These are phyloP conservation scores for Leccinellum rugosiceps DNA, from an alignment of 768 basidiomycete species.

Conservation along the genomic window DNA sequence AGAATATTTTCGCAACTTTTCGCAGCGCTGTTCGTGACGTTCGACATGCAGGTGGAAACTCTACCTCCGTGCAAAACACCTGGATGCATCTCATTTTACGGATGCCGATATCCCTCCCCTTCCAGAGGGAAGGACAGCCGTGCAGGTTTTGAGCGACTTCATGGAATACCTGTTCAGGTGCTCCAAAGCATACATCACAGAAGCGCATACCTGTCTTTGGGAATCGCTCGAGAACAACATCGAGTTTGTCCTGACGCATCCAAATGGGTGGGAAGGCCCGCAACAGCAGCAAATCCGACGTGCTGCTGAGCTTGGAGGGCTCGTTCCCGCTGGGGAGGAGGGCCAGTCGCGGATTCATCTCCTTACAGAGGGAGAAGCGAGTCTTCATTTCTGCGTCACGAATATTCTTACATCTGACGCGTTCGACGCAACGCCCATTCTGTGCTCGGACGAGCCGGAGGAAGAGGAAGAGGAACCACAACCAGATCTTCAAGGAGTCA, in stretches of 20 bases:
- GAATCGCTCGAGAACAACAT: slow-evolving; percentile 37
- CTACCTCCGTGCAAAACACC: slow-evolving; percentile 32
- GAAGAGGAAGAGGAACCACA: slow-evolving; percentile 8
- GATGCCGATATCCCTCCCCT: slow-evolving; percentile 17
- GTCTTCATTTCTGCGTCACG: slow-evolving; percentile 47
- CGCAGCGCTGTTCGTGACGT: not conserved
- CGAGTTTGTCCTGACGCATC: slow-evolving; percentile 54
- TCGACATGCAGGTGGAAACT: slow-evolving; percentile 30
- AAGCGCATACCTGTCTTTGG: slow-evolving; percentile 44
- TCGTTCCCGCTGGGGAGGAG: slow-evolving; percentile 39
- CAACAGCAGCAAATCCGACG: slow-evolving; percentile 54
- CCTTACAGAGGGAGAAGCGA: slow-evolving; percentile 62
- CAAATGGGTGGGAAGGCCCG: slow-evolving; percentile 60
- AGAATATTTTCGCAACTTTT: not conserved
- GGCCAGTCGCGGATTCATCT: slow-evolving; percentile 45
- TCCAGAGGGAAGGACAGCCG: slow-evolving; percentile 9
- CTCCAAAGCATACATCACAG: slow-evolving; percentile 41
- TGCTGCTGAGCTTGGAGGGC: slow-evolving; percentile 47
- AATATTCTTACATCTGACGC: slow-evolving; percentile 38
- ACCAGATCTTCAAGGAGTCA: slow-evolving; percentile 30
- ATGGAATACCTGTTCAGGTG: slow-evolving; percentile 42
- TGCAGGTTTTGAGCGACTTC: slow-evolving; percentile 37
- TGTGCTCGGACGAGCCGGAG: slow-evolving; percentile 18
- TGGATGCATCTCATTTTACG: slow-evolving; percentile 21
- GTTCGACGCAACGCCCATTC: slow-evolving; percentile 7